A percentile compares a stretch with the other conserved stretches of the same genome.
phyloP scores from a whole-genome alignment of 495 filamentous ascomycete genomes.

The Talaromyces nanjingensis region DNA sequence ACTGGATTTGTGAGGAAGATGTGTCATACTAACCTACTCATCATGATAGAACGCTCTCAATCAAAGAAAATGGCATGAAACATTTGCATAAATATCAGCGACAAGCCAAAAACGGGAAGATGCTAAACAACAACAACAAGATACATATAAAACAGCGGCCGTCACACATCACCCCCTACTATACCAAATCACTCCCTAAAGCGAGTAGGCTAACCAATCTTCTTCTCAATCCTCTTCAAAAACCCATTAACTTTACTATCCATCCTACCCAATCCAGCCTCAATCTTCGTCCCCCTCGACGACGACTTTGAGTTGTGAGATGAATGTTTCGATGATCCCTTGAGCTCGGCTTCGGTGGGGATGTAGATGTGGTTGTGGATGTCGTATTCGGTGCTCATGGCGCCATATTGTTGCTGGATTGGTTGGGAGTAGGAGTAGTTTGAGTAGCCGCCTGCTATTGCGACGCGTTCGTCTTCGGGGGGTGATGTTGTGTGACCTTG shows the following conservation, averaged over 20 bases:
- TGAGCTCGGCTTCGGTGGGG: conserved; percentile 59
- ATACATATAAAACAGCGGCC: background rate
- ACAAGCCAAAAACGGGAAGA: background rate
- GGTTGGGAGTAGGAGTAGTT: conserved; percentile 46
- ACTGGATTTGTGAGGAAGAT: background rate
- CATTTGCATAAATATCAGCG: background rate
- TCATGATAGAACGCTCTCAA: background rate
- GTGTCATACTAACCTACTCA: background rate
- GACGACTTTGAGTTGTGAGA: conserved; percentile 38
- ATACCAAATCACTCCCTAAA: too few relatives aligned
- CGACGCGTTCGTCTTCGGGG: conserved; percentile 9
- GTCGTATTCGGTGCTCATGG: conserved; percentile 44
- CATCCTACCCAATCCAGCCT: conserved; percentile 58
- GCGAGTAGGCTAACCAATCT: conserved; percentile 40
- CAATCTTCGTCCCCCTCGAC: conserved; percentile 50
- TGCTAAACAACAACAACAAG: background rate
- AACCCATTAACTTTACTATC: conserved; percentile 76
- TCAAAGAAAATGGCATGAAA: background rate
- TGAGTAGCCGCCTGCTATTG: conserved; percentile 44
- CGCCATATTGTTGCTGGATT: conserved; percentile 25
- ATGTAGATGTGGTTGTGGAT: conserved; percentile 74
- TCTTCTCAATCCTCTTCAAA: conserved; percentile 87
- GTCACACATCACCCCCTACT: too few relatives aligned
- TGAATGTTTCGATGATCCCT: conserved; percentile 34
- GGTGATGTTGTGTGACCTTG: background rate